phyloP scores from a whole-genome alignment of 148 eudicot genomes.

The Rhododendron simsii region DNA sequence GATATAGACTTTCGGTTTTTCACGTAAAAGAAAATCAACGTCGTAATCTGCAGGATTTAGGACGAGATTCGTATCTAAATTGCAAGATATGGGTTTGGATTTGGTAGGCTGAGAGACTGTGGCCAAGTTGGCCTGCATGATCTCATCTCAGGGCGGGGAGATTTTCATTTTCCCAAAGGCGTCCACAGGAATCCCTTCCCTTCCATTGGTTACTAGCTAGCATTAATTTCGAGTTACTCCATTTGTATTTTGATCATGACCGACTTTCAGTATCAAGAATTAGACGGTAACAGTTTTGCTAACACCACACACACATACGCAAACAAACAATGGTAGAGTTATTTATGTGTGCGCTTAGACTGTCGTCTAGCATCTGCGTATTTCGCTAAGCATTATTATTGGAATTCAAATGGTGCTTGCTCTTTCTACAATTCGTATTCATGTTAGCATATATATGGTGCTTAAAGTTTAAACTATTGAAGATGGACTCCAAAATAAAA shows the following conservation, averaged over 20 bases:
- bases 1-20: not conserved
- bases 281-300: not conserved
- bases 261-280: not conserved
- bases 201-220: not conserved
- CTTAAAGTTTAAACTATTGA: not conserved
- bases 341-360: too few relatives aligned
- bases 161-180: not conserved
- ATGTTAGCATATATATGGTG: not conserved
- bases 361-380: not conserved
- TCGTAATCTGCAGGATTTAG: not conserved
- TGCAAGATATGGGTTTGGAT: not conserved
- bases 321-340: too few relatives aligned
- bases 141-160: not conserved
- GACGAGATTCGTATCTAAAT: constrained; percentile 15
- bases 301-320: too few relatives aligned
- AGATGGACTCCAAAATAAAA: not conserved
- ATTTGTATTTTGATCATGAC: not conserved
- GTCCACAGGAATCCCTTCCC: not conserved
- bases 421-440: not conserved
- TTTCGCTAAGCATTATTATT: not conserved
- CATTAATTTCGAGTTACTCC: not conserved
- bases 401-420: not conserved
- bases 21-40: not conserved
- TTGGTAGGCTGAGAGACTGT: not conserved
- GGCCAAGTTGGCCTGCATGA: not conserved